These are phyloP conservation scores for Oryza glaberrima DNA, from an alignment of 176 grass and related monocot genomes.

Conservation along the genomic window DNA sequence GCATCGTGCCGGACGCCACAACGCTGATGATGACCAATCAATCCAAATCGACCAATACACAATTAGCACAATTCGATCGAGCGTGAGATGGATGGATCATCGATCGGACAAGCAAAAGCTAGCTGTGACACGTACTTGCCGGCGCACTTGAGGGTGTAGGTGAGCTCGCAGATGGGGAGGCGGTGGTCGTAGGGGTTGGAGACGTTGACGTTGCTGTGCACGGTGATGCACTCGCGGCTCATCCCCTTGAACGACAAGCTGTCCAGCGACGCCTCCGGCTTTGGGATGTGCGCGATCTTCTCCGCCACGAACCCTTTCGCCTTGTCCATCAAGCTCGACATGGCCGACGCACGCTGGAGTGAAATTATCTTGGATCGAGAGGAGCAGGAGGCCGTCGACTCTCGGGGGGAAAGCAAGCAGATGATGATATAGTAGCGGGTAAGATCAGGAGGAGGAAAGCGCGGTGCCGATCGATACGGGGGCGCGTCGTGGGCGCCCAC, in stretches of 20 bases:
- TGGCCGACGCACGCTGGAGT: neutral
- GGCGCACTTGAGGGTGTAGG: conserved; percentile 66
- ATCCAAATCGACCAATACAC: neutral
- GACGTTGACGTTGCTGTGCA: conserved; percentile 82
- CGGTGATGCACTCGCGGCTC: conserved; percentile 60
- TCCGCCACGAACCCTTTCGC: conserved; percentile 90
- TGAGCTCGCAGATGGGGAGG: conserved; percentile 81
- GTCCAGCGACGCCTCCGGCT: conserved; percentile 78
- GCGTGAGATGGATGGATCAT: neutral
- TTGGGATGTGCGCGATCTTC: conserved; percentile 81
- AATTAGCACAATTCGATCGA: neutral
- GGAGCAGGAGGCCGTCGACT: neutral
- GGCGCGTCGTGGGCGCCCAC: conserved; percentile 9
- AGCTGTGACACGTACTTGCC: conserved; percentile 39
- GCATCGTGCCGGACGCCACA: conserved; percentile 67
- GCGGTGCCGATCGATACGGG: neutral
- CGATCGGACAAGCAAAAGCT: neutral
- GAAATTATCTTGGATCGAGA: neutral
- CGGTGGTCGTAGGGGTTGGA: conserved; percentile 77
- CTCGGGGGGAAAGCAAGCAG: neutral
- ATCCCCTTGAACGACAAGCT: conserved; percentile 59
- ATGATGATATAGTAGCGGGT: neutral
- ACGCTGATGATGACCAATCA: conserved; percentile 8
- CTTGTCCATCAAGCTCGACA: conserved; percentile 82
- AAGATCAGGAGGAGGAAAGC: neutral